phyloP scores from a whole-genome alignment of 306 rosid genomes.

The Vigna angularis region DNA sequence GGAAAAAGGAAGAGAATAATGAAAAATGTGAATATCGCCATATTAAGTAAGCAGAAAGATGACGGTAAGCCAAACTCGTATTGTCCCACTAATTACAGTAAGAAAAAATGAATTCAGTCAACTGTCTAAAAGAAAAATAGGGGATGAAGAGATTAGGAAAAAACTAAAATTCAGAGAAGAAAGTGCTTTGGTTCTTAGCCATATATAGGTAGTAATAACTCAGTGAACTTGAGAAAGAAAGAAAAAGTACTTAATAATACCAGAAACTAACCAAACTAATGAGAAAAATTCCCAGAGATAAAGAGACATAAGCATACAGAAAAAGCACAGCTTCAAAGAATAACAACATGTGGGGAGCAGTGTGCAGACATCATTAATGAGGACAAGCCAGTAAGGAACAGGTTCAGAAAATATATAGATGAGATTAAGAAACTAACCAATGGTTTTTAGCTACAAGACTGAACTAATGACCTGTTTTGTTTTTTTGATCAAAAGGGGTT shows the following conservation, averaged over 20 bases:
- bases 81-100: constrained; percentile 49
- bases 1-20: constrained; percentile 1
- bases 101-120: constrained; percentile 35
- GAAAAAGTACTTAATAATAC: constrained; percentile 7
- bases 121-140: constrained; percentile 36
- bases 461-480: background rate
- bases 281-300: constrained; percentile 11
- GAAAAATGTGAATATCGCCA: constrained; percentile 26
- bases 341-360: constrained; percentile 31
- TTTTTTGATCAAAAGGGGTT: constrained; percentile 7
- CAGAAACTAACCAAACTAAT: constrained; percentile 26
- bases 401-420: constrained; percentile 8
- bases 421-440: background rate
- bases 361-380: constrained; percentile 33
- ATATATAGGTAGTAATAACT: constrained; percentile 35
- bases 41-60: constrained; percentile 40
- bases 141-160: constrained; percentile 46
- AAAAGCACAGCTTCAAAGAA: background rate
- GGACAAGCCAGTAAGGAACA: background rate
- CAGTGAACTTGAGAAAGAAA: constrained; percentile 33
- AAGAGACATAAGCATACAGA: constrained; percentile 13
- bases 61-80: constrained; percentile 16
- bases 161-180: constrained; percentile 49
- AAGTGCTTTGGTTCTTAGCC: constrained; percentile 56
- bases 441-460: background rate